Conservation (phyloP, 2,329 filamentous ascomycete genomes). For the Bipolaris zeicola region DNA sequence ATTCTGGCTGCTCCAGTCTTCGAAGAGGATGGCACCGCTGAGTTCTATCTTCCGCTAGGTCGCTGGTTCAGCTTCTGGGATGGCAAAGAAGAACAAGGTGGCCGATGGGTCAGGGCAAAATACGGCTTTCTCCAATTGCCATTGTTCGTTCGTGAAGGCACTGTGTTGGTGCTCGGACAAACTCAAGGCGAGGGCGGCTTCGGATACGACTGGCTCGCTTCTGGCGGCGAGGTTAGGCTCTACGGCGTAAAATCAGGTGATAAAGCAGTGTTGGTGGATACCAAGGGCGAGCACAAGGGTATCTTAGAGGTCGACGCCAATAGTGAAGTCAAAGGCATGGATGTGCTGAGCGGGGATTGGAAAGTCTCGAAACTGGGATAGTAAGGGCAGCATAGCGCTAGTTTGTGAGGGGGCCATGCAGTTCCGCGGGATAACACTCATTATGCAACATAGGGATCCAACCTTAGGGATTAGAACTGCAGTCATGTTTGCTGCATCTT, state of each 20-base stretch:
- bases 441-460: background rate
- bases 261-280: constrained; percentile 45
- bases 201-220: constrained; percentile 50
- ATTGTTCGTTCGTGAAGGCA: constrained; percentile 50
- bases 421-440: background rate
- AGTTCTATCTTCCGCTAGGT: constrained; percentile 68
- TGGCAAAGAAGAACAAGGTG: constrained; percentile 49
- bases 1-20: constrained; percentile 70
- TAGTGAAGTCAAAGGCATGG: constrained; percentile 38
- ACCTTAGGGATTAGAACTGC: constrained; percentile 2
- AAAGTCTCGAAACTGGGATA: constrained; percentile 38
- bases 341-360: constrained; percentile 44
- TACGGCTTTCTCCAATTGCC: constrained; percentile 50
- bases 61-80: constrained; percentile 59
- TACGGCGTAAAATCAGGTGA: constrained; percentile 47
- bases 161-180: constrained; percentile 49
- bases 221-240: constrained; percentile 46
- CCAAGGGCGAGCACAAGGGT: constrained; percentile 38
- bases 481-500: constrained; percentile 2
- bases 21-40: constrained; percentile 65
- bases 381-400: constrained; percentile 13
- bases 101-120: constrained; percentile 52
- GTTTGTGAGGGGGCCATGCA: constrained; percentile 5
- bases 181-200: constrained; percentile 47
- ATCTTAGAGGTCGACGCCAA: constrained; percentile 35